phyloP scores from a whole-genome alignment of 2,329 filamentous ascomycete species.

The Diatrype stigma region DNA sequence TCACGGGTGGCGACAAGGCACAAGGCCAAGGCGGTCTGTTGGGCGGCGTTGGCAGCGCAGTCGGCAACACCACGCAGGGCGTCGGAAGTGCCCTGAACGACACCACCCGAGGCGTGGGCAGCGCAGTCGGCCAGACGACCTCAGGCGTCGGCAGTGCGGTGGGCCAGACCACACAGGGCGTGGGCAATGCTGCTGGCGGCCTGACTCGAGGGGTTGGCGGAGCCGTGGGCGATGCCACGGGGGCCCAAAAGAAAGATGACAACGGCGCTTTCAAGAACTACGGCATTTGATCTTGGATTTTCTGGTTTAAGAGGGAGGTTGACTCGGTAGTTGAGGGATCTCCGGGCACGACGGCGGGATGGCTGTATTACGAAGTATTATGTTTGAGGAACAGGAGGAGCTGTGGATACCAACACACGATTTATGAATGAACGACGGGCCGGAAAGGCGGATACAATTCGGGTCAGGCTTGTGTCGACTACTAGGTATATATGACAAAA shows the following conservation, averaged over 20 bases:
- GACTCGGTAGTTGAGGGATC: too few species aligned
- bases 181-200: conserved; percentile 19
- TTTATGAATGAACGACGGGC: too few species aligned
- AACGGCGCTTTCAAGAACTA: conserved; percentile 22
- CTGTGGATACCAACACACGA: too few species aligned
- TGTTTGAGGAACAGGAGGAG: too few species aligned
- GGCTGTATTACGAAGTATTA: too few species aligned
- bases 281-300: conserved; percentile 19
- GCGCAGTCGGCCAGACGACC: conserved; percentile 26
- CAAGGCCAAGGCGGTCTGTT: conserved; percentile 30
- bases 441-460: too few species aligned
- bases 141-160: conserved; percentile 24
- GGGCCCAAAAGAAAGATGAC: conserved; percentile 11
- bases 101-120: conserved; percentile 25
- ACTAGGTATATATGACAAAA: too few species aligned
- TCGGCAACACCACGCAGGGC: conserved; percentile 26
- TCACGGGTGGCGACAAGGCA: conserved; percentile 29
- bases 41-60: conserved; percentile 25
- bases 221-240: conserved; percentile 16
- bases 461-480: too few species aligned
- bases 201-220: neutral
- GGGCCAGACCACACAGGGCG: conserved; percentile 10
- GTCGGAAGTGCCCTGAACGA: conserved; percentile 27
- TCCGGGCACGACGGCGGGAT: too few species aligned
- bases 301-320: too few species aligned